Conservation (phyloP, 305 asterid genomes). For the Rubia tinctorum region DNA sequence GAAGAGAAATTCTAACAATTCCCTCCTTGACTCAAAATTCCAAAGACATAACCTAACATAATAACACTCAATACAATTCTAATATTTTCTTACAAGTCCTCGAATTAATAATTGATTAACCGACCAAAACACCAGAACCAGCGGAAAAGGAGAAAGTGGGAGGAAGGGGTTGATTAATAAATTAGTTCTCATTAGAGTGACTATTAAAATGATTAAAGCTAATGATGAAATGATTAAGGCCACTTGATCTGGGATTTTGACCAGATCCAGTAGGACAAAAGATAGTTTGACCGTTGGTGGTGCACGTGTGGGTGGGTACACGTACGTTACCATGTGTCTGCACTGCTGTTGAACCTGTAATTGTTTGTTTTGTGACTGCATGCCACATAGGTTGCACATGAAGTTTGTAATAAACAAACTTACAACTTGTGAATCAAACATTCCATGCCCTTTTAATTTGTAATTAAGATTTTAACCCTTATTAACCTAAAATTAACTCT, state of each 20-base stretch:
- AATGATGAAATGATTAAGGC: constrained; percentile 33
- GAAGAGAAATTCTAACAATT: too few relatives aligned
- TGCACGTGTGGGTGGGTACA: constrained; percentile 54
- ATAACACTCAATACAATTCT: too few relatives aligned
- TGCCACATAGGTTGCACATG: constrained; percentile 35
- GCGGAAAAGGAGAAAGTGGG: constrained; percentile 8
- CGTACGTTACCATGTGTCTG: constrained; percentile 40
- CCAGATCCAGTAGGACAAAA: constrained; percentile 39
- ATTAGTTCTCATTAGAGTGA: background rate
- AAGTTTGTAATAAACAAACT: constrained; percentile 7
- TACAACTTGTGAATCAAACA: constrained; percentile 23
- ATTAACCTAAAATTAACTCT: too few relatives aligned
- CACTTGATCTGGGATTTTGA: constrained; percentile 33
- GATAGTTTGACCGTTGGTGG: constrained; percentile 38
- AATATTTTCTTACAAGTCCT: too few relatives aligned
- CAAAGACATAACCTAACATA: too few relatives aligned
- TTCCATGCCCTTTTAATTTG: constrained; percentile 6
- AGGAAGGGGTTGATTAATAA: constrained; percentile 10
- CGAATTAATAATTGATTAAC: background rate
- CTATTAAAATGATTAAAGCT: constrained; percentile 18
- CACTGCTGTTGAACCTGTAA: constrained; percentile 37
- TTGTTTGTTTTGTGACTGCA: background rate
- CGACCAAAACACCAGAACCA: constrained; percentile 12
- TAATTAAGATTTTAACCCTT: too few relatives aligned
- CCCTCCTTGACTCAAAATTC: too few relatives aligned